Evolutionary conservation across 169 alveolate genomes (phyloP).

Genomic region (Plasmodium relictum): DNA sequence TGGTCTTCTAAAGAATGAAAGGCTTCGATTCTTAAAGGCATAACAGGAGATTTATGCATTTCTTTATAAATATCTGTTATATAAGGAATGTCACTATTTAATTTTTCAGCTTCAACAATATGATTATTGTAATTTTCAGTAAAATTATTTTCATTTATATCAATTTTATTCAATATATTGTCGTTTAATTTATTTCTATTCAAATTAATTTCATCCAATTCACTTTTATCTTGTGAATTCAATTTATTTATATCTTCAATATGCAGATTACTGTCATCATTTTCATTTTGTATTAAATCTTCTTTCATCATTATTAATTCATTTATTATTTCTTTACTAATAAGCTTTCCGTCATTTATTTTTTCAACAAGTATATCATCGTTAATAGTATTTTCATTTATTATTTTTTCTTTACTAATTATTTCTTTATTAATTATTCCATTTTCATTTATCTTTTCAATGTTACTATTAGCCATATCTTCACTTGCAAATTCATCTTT

Average conservation of each 20-base stretch:
- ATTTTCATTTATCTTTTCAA: not conserved
- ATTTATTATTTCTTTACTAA: not conserved
- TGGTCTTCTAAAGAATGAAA: constrained; percentile 81
- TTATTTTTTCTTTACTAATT: not conserved
- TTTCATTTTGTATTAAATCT: too few relatives aligned
- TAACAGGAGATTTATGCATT: constrained; percentile 80
- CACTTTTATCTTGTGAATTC: too few relatives aligned
- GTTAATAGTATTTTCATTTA: not conserved
- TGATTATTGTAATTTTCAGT: constrained; percentile 12
- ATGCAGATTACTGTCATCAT: too few relatives aligned
- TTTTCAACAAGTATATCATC: not conserved
- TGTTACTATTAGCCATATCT: not conserved
- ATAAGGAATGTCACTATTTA: constrained; percentile 60
- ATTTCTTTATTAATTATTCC: not conserved
- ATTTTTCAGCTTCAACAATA: constrained; percentile 56
- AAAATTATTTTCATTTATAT: not conserved
- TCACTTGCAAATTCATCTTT: not conserved
- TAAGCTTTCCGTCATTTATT: not conserved
- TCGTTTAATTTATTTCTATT: not conserved
- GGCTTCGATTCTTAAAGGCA: constrained; percentile 83
- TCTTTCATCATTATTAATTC: not conserved
- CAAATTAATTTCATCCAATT: not conserved
- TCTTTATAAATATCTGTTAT: constrained; percentile 68
- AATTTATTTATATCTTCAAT: too few relatives aligned
- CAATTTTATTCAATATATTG: not conserved